Evolutionary conservation across 371 early-diverging fungal genomes (phyloP).

Genomic region (Dichotomocladium elegans): DNA sequence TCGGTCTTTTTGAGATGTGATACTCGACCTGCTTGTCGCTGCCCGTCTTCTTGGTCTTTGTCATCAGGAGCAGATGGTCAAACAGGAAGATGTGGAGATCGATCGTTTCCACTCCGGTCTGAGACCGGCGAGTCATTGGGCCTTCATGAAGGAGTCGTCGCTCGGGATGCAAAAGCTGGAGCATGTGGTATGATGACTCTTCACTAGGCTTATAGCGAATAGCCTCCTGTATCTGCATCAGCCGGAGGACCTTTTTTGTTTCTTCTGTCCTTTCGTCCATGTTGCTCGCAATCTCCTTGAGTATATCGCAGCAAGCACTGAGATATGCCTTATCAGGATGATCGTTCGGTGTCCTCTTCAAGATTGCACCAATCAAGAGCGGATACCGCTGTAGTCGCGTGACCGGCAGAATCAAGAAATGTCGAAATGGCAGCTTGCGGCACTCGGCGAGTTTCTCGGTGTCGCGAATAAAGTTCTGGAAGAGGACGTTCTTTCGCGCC

Average conservation of each 20-base stretch:
- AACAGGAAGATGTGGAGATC: conserved; percentile 77
- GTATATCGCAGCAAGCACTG: conserved; percentile 53
- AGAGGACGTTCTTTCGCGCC: conserved; percentile 50
- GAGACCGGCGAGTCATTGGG: conserved; percentile 59
- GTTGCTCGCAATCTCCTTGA: conserved; percentile 57
- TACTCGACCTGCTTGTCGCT: conserved; percentile 37
- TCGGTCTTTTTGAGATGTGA: conserved; percentile 56
- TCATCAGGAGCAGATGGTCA: conserved; percentile 80
- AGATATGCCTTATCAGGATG: conserved; percentile 71
- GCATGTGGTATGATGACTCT: conserved; percentile 6
- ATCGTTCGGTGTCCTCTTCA: conserved; percentile 75
- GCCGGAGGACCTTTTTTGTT: conserved; percentile 9
- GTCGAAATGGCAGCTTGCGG: conserved; percentile 56
- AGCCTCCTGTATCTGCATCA: conserved; percentile 20
- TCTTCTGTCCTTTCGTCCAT: conserved; percentile 25
- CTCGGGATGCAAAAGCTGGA: conserved; percentile 64
- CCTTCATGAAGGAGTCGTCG: conserved; percentile 79
- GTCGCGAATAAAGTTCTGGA: conserved; percentile 69
- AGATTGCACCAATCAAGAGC: conserved; percentile 74
- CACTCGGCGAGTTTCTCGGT: conserved; percentile 53
- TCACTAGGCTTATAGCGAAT: conserved; percentile 9
- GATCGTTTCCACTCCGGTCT: conserved; percentile 61
- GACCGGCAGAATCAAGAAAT: conserved; percentile 57
- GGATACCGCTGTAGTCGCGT: conserved; percentile 87
- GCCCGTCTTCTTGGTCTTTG: conserved; percentile 45